These are phyloP conservation scores for Piromyces finnis DNA, from an alignment of 192 early-diverging fungal genomes.

Conservation along the genomic window DNA sequence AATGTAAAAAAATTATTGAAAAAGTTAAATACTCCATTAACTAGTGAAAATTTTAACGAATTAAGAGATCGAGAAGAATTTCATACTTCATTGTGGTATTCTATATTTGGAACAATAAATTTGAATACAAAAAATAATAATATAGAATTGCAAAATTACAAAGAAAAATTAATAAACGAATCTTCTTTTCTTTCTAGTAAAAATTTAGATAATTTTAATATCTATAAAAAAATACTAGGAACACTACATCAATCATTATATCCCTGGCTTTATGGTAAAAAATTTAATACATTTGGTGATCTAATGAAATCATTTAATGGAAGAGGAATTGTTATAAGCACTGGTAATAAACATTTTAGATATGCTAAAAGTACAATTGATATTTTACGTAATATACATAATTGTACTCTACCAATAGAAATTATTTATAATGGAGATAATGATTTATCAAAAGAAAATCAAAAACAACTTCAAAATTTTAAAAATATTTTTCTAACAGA, in stretches of 20 bases:
- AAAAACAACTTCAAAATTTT: slow-evolving; percentile 7
- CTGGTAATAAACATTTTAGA: slow-evolving; percentile 22
- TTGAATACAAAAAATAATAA: too few relatives aligned
- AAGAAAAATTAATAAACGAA: background rate
- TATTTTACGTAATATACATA: slow-evolving; percentile 17
- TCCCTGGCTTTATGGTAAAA: background rate
- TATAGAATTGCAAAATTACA: background rate
- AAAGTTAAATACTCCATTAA: too few relatives aligned
- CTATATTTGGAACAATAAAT: too few relatives aligned
- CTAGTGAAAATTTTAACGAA: too few relatives aligned
- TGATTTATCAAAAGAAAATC: slow-evolving; percentile 13
- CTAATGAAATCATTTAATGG: background rate
- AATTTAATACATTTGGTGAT: background rate
- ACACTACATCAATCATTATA: background rate
- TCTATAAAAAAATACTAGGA: background rate
- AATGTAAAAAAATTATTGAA: too few relatives aligned
- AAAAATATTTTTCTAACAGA: slow-evolving; percentile 12
- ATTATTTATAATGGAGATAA: slow-evolving; percentile 25
- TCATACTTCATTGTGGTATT: too few relatives aligned
- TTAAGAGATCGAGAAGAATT: too few relatives aligned
- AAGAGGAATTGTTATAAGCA: slow-evolving; percentile 25
- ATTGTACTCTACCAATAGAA: slow-evolving; percentile 27
- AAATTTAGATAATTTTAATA: background rate
- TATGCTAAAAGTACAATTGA: slow-evolving; percentile 13
- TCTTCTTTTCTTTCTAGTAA: background rate